Conservation (phyloP, 2,329 filamentous ascomycete species). For the Plenodomus lindquistii region DNA sequence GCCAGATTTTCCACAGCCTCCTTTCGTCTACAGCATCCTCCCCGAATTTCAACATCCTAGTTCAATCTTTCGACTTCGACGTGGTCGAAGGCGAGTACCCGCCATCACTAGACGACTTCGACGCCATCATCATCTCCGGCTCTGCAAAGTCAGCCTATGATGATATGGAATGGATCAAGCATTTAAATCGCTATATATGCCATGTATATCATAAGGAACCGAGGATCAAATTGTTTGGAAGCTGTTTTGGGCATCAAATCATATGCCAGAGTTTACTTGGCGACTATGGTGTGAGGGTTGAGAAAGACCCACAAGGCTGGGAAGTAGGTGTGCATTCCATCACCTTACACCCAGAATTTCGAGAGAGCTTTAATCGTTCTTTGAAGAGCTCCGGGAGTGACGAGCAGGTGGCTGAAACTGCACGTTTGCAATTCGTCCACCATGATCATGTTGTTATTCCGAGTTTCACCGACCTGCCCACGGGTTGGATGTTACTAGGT, state of each 20-base stretch:
- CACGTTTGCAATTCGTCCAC: constrained; percentile 48
- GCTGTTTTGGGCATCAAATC: constrained; percentile 52
- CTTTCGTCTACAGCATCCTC: constrained; percentile 20
- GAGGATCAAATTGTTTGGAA: constrained; percentile 48
- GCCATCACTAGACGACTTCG: constrained; percentile 25
- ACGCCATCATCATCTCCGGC: constrained; percentile 48
- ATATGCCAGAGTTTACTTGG: constrained; percentile 46
- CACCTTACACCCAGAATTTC: constrained; percentile 18
- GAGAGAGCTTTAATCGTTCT: background rate
- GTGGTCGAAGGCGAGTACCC: constrained; percentile 45
- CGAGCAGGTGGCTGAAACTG: constrained; percentile 5
- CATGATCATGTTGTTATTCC: constrained; percentile 35
- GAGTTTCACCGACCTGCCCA: constrained; percentile 14
- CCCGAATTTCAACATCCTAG: constrained; percentile 5
- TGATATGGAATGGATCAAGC: constrained; percentile 29
- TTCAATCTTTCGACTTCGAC: constrained; percentile 43
- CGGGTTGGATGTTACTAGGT: constrained; percentile 25
- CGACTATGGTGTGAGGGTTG: constrained; percentile 28
- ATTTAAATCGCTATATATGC: constrained; percentile 34
- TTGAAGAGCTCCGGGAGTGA: constrained; percentile 1
- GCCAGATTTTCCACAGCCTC: constrained; percentile 33
- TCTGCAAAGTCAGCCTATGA: constrained; percentile 41
- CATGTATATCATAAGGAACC: constrained; percentile 35
- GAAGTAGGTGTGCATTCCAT: constrained; percentile 34
- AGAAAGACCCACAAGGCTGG: constrained; percentile 30